Percentiles rank a stretch among this genome's conserved stretches.
Evolutionary conservation across 257 asterid genomes (phyloP).

Genomic region (Solanum microdontum): DNA sequence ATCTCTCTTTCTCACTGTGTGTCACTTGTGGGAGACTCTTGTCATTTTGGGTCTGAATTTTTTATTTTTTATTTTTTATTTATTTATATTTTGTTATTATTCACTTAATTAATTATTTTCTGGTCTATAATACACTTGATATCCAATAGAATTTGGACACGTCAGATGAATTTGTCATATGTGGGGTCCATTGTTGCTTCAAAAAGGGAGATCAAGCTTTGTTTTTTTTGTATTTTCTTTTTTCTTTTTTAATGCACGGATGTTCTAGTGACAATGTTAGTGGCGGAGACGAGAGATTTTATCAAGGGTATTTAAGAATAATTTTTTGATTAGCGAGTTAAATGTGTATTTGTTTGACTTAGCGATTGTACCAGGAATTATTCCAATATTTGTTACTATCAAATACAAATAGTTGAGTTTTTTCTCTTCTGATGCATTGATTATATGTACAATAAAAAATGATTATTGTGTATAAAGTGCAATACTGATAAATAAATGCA

Average conservation of each 20-base stretch:
- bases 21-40: neutral
- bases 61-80: neutral
- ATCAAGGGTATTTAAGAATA: too few relatives aligned
- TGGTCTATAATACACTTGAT: neutral
- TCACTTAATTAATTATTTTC: neutral
- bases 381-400: too few relatives aligned
- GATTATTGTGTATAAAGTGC: too few relatives aligned
- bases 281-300: too few relatives aligned
- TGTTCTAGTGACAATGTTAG: neutral
- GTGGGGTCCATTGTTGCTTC: neutral
- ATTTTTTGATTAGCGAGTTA: too few relatives aligned
- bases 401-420: too few relatives aligned
- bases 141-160: constrained; percentile 5
- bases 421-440: too few relatives aligned
- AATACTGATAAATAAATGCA: too few relatives aligned
- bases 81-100: neutral
- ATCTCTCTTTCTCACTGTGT: neutral
- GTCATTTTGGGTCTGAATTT: neutral
- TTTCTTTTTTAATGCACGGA: neutral
- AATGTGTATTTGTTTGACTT: too few relatives aligned
- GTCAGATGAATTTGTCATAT: constrained; percentile 4
- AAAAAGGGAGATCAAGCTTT: neutral
- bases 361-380: too few relatives aligned
- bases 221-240: neutral
- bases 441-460: too few relatives aligned